phyloP scores from a whole-genome alignment of 1,284 basidiomycete genomes.

The Blastosporella zonata region DNA sequence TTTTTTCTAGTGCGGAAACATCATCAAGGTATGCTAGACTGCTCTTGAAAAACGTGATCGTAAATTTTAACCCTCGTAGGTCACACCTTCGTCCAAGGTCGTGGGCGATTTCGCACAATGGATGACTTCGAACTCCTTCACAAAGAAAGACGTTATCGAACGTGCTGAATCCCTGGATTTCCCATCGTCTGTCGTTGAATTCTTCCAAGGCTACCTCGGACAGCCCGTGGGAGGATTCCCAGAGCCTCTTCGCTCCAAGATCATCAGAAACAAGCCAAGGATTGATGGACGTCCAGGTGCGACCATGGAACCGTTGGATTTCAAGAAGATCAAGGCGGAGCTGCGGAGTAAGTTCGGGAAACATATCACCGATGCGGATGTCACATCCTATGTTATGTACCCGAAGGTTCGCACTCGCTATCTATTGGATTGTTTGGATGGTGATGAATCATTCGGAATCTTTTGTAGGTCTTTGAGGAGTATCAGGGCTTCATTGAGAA shows the following conservation, averaged over 20 bases:
- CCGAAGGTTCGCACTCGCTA: conserved; percentile 62
- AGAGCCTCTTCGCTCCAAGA: conserved; percentile 86
- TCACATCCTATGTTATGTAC: conserved; percentile 95
- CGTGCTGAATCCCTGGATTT: conserved; percentile 93
- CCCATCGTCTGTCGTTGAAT: conserved; percentile 94
- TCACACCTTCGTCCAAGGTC: conserved; percentile 98
- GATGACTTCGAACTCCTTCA: conserved; percentile 95
- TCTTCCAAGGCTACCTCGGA: conserved; percentile 98
- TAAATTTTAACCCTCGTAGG: conserved; percentile 37
- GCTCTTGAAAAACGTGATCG: background rate
- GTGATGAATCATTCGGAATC: conserved; percentile 12
- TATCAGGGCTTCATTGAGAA: conserved; percentile 93
- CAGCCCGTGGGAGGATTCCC: conserved; percentile 98
- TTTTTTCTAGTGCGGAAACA: conserved; percentile 81
- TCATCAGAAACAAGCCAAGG: conserved; percentile 92
- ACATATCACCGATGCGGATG: conserved; percentile 90
- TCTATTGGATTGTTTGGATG: conserved; percentile 4
- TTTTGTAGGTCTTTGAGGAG: conserved; percentile 88
- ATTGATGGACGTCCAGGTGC: conserved; percentile 94
- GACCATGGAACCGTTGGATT: conserved; percentile 85
- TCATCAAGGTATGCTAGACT: conserved; percentile 74
- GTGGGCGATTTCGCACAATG: conserved; percentile 99
- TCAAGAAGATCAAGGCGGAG: conserved; percentile 94
- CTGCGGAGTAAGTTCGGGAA: conserved; percentile 93
- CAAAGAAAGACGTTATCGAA: conserved; percentile 83